A percentile compares a stretch with the other conserved stretches of the same genome.
Evolutionary conservation across 2,329 filamentous ascomycete genomes (phyloP).

Genomic region (Epichloe glyceriae): DNA sequence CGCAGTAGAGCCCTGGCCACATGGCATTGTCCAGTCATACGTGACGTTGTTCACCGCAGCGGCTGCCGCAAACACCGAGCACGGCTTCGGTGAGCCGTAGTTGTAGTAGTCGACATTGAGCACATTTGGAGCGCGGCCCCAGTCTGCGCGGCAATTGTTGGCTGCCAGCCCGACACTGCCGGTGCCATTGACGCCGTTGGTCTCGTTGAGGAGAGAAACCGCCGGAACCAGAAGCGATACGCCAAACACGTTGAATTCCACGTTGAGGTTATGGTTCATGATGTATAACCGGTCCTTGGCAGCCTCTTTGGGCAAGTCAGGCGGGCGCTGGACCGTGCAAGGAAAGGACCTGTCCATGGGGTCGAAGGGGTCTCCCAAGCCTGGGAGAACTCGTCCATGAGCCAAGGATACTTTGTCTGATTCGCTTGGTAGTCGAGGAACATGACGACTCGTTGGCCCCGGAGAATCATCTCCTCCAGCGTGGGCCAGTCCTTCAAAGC

Average conservation of each 20-base stretch:
- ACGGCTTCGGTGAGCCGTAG: constrained; percentile 41
- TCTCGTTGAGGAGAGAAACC: constrained; percentile 53
- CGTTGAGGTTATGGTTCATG: constrained; percentile 84
- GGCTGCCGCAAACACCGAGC: constrained; percentile 66
- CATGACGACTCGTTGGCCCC: constrained; percentile 58
- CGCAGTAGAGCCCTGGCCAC: constrained; percentile 26
- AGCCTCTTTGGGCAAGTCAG: constrained; percentile 40
- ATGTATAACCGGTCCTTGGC: constrained; percentile 59
- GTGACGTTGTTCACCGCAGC: constrained; percentile 59
- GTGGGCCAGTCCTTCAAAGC: constrained; percentile 69
- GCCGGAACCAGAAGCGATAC: constrained; percentile 57
- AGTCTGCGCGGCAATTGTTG: constrained; percentile 46
- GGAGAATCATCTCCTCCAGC: constrained; percentile 60
- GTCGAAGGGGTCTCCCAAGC: constrained; percentile 90
- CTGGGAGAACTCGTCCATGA: constrained; percentile 77
- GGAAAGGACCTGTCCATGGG: constrained; percentile 54
- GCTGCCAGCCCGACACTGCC: constrained; percentile 55
- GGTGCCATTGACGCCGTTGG: constrained; percentile 52
- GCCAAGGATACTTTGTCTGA: constrained; percentile 65
- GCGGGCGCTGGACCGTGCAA: constrained; percentile 66
- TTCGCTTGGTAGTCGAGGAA: constrained; percentile 81
- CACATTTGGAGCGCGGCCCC: constrained; percentile 61
- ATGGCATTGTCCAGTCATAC: constrained; percentile 43
- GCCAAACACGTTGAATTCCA: constrained; percentile 55
- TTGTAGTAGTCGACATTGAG: constrained; percentile 83